Base-by-base conservation (phyloP, 2,329 filamentous ascomycete species). In the Apiospora pterosperma region DNA sequence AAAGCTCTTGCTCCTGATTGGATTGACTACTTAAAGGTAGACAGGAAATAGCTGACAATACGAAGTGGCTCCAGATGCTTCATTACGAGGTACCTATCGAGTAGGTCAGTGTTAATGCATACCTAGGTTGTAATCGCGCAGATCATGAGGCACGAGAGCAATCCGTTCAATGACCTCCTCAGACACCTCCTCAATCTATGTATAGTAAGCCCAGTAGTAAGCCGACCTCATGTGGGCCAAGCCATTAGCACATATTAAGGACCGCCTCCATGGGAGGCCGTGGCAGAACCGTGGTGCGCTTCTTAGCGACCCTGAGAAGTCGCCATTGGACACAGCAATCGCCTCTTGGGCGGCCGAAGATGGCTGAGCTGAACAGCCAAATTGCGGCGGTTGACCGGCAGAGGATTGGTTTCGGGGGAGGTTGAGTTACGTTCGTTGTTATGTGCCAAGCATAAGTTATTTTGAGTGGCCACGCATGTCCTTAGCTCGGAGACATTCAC, bases 291-390 rank as follows among this genome's bases (percentile, higher is more conserved):
- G 19, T 21, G 48, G 48, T 55, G 48, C 48, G 34, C 25, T 19
- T 34, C 25, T 28, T 55, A 34, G 48, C 48, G 25, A 55, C 48
- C 48, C 31, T 55, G 28, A 25, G 48, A 25, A 55, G 28, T 55
- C 28, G 48, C 48, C 48, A 55, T 55, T 55, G 48, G 48, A 34
- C 48, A 55, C 48, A 55, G 48, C 34, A 55, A 55, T 52, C 48
- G 25, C 42, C 42, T 48, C 42, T 55, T n/a, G 11, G 48, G 48
- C 48, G 25, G 21, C 25, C 28, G 28, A 34, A 34, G 28, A 28
- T 55, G 48, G 48, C 48, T 55, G 28, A 55, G 48, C 25, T 19
- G 25, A 55, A 55, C 28, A 19, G 48, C 16, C 48, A 34, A 10
- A 34, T 31, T 55, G 48, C 48, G 48, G 48, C 48, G 48, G 28